Evolutionary conservation across 257 asterid species (phyloP).

Genomic region (Salvia miltiorrhiza): DNA sequence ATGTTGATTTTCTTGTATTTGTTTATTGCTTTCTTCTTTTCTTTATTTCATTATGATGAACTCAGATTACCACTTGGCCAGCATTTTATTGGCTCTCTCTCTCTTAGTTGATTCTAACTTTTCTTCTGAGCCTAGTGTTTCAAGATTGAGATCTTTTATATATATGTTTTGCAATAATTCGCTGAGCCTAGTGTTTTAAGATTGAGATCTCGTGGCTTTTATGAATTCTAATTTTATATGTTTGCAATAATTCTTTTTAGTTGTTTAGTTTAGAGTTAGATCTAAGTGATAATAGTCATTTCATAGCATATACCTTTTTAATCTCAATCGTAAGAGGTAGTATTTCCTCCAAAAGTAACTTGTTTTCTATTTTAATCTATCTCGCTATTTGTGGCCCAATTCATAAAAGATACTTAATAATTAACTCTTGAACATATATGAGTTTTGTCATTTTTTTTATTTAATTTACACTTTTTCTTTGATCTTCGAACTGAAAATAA

Average conservation of each 20-base stretch:
- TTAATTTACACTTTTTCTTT: too few relatives aligned
- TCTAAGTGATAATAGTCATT: background rate
- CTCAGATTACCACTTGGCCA: background rate
- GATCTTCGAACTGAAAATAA: too few relatives aligned
- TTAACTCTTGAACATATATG: too few relatives aligned
- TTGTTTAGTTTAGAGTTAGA: background rate
- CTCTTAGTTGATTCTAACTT: background rate
- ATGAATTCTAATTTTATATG: background rate
- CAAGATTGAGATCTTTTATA: background rate
- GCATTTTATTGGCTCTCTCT: background rate
- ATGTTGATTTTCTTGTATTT: slow-evolving; percentile 5
- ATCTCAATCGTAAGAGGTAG: too few relatives aligned
- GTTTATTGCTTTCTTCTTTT: background rate
- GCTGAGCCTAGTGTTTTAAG: background rate
- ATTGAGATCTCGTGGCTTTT: background rate
- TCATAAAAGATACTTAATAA: too few relatives aligned
- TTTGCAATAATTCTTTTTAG: background rate
- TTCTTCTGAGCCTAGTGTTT: background rate
- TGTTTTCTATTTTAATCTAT: too few relatives aligned
- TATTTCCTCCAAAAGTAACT: too few relatives aligned
- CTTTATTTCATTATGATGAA: background rate
- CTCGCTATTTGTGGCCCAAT: too few relatives aligned
- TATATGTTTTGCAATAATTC: background rate
- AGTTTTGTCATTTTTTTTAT: background rate
- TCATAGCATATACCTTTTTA: background rate